Evolutionary conservation across 805 yeast genomes (phyloP), one percentile per base, ranked within the genome.

Genomic region (Hanseniaspora meyeri): DNA sequence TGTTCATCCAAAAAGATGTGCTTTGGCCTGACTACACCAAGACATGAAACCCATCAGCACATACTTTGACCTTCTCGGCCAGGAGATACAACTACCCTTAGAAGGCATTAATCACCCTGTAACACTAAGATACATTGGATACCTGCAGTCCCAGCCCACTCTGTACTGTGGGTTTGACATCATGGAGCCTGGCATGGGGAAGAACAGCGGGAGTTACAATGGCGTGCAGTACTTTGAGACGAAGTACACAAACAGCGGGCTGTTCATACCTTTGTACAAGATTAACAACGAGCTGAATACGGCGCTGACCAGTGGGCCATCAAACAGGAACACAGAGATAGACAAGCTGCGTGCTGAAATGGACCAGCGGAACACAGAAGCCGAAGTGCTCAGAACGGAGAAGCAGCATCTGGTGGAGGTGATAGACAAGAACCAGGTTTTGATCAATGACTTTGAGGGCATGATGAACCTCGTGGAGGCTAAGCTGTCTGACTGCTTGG

Each of bases 81-180:
- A 36, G 9, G 24, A 43, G 11, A 36, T 48, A 3, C 32, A 32
- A 5, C 27, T 48, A n/a, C 32, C 45, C 4, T 17, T 47, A 3
- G 36, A 54, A 10, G 48, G 49, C 6, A 42, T 54, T 20, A 19
- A 32, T 3, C 52, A 54, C 19, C 48, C 57, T 11, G 96, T 90
- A 1, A 72, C 81, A 11, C 70, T 90, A 53, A 74, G 81, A 58
- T 90, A 77, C 67, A 73, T 82, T 20, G 98, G 96, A 0, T 68
- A 76, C 1, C 87, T 91, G 17, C 77, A 81, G 24, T 83, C 83
- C 24, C 87, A 86, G 64, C 68, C 70, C 7, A 95, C 96, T 0
- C 73, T 75, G 11, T 91, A 82, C 72, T 96, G 90, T 5, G 98
- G 98, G 2, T 76, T 91, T 6, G 97, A 91, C 66, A 71, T 91